Percentiles rank a stretch among this genome's conserved stretches.
These are phyloP conservation scores for Rhodotorula kratochvilovae DNA, from an alignment of 768 basidiomycete genomes.

Conservation along the genomic window DNA sequence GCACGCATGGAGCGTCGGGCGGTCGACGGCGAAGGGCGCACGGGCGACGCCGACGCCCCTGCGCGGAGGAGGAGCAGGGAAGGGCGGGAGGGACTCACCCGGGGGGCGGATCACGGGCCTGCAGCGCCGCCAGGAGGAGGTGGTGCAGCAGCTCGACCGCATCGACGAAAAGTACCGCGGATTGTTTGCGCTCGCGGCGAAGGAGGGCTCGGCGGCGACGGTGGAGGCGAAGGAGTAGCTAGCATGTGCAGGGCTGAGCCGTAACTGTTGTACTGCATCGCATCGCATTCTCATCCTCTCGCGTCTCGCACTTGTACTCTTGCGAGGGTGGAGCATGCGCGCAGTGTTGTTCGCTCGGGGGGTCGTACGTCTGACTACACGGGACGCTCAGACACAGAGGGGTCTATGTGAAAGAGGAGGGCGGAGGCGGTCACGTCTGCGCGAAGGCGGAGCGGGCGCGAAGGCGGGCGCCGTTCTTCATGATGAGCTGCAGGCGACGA, in stretches of 20 bases:
- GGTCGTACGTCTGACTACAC: too few relatives aligned
- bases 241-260: not conserved
- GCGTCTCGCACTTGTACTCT: too few relatives aligned
- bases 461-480: constrained; percentile 6
- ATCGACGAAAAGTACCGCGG: constrained; percentile 14
- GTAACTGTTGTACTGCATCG: too few relatives aligned
- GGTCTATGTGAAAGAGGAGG: not conserved
- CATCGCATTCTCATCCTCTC: too few relatives aligned
- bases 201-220: not conserved
- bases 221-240: too few relatives aligned
- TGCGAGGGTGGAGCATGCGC: too few relatives aligned
- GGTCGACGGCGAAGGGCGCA: constrained; percentile 4
- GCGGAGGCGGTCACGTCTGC: not conserved
- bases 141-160: constrained; percentile 17
- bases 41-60: too few relatives aligned
- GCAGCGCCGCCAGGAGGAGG: constrained; percentile 20
- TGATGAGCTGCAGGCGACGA: constrained; percentile 1
- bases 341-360: too few relatives aligned
- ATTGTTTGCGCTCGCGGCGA: constrained; percentile 18
- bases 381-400: not conserved
- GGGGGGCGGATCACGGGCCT: not conserved
- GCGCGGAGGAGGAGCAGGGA: not conserved
- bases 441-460: constrained; percentile 21
- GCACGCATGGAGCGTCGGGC: constrained; percentile 32
- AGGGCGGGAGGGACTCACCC: not conserved